phyloP scores from a whole-genome alignment of 441 rosid genomes.

The Erodium chrysanthum region DNA sequence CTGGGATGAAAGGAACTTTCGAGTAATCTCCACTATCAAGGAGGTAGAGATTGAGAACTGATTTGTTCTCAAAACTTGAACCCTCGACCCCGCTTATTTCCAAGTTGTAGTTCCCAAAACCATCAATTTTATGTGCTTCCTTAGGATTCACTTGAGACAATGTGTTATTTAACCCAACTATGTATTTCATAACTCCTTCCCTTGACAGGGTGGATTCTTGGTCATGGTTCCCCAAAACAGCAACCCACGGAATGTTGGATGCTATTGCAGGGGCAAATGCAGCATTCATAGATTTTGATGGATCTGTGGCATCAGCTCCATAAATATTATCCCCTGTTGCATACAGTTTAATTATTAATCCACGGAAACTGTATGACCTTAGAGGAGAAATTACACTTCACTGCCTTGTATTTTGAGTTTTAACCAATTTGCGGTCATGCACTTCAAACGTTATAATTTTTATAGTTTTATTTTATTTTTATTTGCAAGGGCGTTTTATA shows the following conservation, averaged over 20 bases:
- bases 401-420: too few species aligned
- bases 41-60: constrained; percentile 61
- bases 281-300: constrained; percentile 45
- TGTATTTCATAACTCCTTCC: constrained; percentile 59
- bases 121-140: constrained; percentile 42
- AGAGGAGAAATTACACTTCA: too few species aligned
- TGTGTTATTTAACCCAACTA: constrained; percentile 46
- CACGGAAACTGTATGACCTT: neutral
- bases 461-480: too few species aligned
- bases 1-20: constrained; percentile 36
- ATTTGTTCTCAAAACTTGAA: constrained; percentile 52
- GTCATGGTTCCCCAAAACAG: constrained; percentile 73
- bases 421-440: too few species aligned
- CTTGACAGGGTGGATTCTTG: constrained; percentile 60
- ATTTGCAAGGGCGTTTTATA: too few species aligned
- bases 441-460: too few species aligned
- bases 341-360: constrained; percentile 1
- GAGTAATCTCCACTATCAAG: constrained; percentile 72
- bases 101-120: constrained; percentile 76
- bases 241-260: constrained; percentile 68
- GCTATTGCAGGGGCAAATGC: constrained; percentile 69
- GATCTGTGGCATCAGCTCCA: constrained; percentile 45
- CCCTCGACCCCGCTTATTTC: constrained; percentile 56
- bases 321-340: constrained; percentile 57
- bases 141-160: constrained; percentile 55